phyloP scores from a whole-genome alignment of 208 protist species.

The Wallacemonas sp. region DNA sequence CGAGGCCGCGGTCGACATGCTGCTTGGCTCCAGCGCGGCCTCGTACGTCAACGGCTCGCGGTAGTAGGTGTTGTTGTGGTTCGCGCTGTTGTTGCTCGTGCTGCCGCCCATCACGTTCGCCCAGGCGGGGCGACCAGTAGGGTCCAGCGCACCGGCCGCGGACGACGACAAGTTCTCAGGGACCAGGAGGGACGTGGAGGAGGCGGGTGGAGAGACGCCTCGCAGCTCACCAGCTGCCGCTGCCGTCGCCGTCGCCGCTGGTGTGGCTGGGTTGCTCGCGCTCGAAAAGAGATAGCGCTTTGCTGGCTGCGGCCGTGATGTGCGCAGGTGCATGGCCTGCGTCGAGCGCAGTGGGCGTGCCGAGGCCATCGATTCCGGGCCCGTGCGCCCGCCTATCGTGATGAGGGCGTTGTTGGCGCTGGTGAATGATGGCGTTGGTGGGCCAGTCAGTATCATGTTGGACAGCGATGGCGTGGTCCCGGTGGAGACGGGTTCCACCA shows the following conservation, averaged over 20 bases:
- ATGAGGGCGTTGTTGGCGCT: neutral
- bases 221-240: too few relatives aligned
- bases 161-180: conserved; percentile 4
- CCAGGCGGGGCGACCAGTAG: neutral
- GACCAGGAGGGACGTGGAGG: neutral
- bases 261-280: neutral
- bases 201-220: neutral
- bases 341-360: neutral
- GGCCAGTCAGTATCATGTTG: neutral
- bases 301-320: too few relatives aligned
- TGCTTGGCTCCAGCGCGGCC: neutral
- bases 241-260: neutral
- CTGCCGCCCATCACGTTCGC: neutral
- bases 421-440: neutral
- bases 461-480: neutral
- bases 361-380: neutral
- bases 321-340: neutral
- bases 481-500: neutral
- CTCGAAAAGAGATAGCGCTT: neutral
- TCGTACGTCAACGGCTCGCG: neutral
- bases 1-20: neutral
- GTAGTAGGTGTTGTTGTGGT: neutral
- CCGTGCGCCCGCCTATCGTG: neutral
- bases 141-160: neutral
- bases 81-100: neutral